These are phyloP conservation scores for Solanum virginianum DNA, from an alignment of 257 asterid species.

Conservation along the genomic window DNA sequence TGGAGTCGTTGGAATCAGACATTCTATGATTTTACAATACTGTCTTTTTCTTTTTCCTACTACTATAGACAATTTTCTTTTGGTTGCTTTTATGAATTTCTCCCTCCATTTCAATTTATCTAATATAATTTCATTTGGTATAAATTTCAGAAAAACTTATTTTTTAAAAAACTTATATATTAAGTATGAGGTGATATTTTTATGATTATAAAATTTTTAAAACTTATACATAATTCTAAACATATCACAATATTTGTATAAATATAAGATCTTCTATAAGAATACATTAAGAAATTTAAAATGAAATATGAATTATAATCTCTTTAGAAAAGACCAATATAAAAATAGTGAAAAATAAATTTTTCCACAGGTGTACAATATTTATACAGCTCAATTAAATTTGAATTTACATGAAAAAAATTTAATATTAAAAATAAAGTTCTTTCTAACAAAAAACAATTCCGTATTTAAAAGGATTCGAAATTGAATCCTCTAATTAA, in stretches of 20 bases:
- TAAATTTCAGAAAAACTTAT: too few relatives aligned
- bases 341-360: background rate
- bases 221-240: too few relatives aligned
- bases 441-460: accelerated
- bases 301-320: background rate
- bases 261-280: background rate
- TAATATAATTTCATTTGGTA: too few relatives aligned
- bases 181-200: too few relatives aligned
- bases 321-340: too few relatives aligned
- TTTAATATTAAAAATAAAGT: background rate
- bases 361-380: too few relatives aligned
- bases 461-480: accelerated
- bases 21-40: background rate
- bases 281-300: background rate
- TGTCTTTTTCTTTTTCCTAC: background rate
- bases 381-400: too few relatives aligned
- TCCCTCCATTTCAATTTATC: too few relatives aligned
- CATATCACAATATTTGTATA: background rate
- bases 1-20: background rate
- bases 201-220: too few relatives aligned
- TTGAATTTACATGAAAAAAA: too few relatives aligned
- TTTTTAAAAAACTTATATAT: too few relatives aligned
- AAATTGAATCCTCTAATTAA: accelerated
- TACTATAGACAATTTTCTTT: background rate
- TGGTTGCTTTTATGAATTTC: background rate